A percentile compares a stretch with the other conserved stretches of the same genome.
phyloP scores from a whole-genome alignment of 495 filamentous ascomycete species.

The Podospora australis region DNA sequence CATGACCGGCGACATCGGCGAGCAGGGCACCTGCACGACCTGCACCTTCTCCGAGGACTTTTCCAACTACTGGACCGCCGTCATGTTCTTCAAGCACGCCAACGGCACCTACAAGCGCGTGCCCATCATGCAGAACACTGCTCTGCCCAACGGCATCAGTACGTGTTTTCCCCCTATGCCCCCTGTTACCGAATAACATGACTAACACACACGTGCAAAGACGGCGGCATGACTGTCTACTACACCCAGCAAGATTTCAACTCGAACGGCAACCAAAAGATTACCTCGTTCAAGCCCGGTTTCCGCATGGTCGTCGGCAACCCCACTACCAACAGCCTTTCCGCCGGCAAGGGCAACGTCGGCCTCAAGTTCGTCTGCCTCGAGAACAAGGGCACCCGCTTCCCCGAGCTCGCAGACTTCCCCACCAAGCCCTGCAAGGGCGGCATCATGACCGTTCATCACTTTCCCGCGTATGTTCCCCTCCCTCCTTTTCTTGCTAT shows the following conservation, averaged over 20 bases:
- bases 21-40: slow-evolving; percentile 38
- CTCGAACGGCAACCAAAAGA: slow-evolving; percentile 37
- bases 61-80: slow-evolving; percentile 46
- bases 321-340: slow-evolving; percentile 29
- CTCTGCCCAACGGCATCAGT: slow-evolving; percentile 39
- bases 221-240: slow-evolving; percentile 45
- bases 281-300: slow-evolving; percentile 43
- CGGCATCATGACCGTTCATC: slow-evolving; percentile 47
- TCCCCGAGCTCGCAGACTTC: slow-evolving; percentile 42
- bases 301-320: slow-evolving; percentile 51
- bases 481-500: slow-evolving; percentile 5
- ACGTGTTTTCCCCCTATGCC: no score
- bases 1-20: slow-evolving; percentile 41
- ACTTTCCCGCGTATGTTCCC: slow-evolving; percentile 43
- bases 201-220: no score
- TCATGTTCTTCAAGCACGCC: slow-evolving; percentile 45
- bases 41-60: slow-evolving; percentile 42
- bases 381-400: slow-evolving; percentile 32
- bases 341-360: slow-evolving; percentile 23
- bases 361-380: slow-evolving; percentile 47
- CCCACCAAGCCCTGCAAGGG: slow-evolving; percentile 37
- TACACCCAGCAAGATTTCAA: slow-evolving; percentile 42
- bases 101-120: slow-evolving; percentile 45
- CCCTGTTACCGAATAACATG: no score
- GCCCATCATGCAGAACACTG: slow-evolving; percentile 35